Evolutionary conservation across 2,329 filamentous ascomycete genomes (phyloP), one percentile per base, ranked within the genome.

Genomic region (Aspergillus phoenicis): DNA sequence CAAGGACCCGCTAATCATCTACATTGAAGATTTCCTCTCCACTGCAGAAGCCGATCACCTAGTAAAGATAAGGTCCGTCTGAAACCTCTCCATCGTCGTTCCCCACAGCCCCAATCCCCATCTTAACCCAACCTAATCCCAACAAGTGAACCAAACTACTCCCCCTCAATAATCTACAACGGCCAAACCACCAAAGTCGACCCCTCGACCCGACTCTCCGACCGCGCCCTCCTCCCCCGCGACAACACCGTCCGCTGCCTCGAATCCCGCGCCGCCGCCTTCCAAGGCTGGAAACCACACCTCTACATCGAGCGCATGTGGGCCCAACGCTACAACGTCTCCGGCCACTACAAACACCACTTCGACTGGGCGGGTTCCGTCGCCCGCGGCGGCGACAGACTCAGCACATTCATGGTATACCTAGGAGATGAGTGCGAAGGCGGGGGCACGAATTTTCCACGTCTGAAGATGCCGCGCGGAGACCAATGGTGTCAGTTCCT

Each of bases 401-500:
- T 84, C 5, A 85, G 81, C 58, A 85, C 81, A 2, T 88, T 88
- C 67, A 87, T 88, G 84, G 85, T 88, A 1, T 88, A 87, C 67
- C 70, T 88, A 0, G 73, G 77, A 8, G 81, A 73, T 6, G 75
- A 83, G 51, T 85, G 84, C 63, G 77, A 77, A 15, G 86, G 86
- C 1, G 86, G 86, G 1, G 86, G 85, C 3, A 88, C 86, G 22
- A 82, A 87, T 66, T 88, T 88, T 59, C 85, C 85, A 4, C 73
- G 82, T 2, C 62, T 88, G 17, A 66, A 68, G 39, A 78, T 70
- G 72, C 82, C 82, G 36, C 58, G 59, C 15, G 79, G 76, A 22
- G 65, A 71, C 38, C 72, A 73, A 57, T 88, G 85, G 86, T 87
- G 85, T 72, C 73, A 78, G 56, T 87, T 86, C 64, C 67, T 88